A percentile compares a stretch with the other conserved stretches of the same genome.
Evolutionary conservation across 208 protist species (phyloP).

Genomic region (Crithidia acanthocephali): DNA sequence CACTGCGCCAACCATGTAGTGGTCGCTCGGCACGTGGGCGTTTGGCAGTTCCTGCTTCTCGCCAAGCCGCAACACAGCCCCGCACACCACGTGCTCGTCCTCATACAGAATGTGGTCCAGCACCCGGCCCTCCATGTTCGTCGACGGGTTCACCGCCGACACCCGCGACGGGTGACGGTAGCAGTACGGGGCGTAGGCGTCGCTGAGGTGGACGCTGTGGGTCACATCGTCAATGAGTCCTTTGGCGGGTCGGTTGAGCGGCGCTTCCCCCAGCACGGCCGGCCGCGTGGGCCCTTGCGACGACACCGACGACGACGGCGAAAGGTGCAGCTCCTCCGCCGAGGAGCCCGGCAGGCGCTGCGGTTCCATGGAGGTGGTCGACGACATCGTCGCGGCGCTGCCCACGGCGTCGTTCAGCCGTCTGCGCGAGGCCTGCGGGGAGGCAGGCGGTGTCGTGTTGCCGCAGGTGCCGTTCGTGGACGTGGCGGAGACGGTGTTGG

Average conservation of each 20-base stretch:
- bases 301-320: not conserved
- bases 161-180: constrained; percentile 57
- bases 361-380: not conserved
- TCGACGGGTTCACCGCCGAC: constrained; percentile 76
- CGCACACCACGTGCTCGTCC: constrained; percentile 51
- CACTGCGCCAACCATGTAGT: constrained; percentile 79
- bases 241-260: constrained; percentile 6
- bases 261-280: not conserved
- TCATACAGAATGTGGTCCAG: constrained; percentile 88
- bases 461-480: constrained; percentile 15
- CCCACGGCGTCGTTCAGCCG: not conserved
- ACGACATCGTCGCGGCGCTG: not conserved
- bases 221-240: constrained; percentile 32
- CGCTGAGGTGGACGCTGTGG: constrained; percentile 53
- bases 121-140: constrained; percentile 80
- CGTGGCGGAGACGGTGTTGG: not conserved
- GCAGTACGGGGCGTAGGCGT: constrained; percentile 78
- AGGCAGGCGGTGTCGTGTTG: constrained; percentile 6
- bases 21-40: constrained; percentile 72
- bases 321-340: constrained; percentile 5
- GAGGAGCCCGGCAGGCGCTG: not conserved
- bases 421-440: constrained; percentile 10
- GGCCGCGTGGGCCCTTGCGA: constrained; percentile 8
- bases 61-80: constrained; percentile 62
- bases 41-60: constrained; percentile 58